phyloP scores from a whole-genome alignment of 192 early-diverging fungal genomes.

The Martensiomyces pterosporus region DNA sequence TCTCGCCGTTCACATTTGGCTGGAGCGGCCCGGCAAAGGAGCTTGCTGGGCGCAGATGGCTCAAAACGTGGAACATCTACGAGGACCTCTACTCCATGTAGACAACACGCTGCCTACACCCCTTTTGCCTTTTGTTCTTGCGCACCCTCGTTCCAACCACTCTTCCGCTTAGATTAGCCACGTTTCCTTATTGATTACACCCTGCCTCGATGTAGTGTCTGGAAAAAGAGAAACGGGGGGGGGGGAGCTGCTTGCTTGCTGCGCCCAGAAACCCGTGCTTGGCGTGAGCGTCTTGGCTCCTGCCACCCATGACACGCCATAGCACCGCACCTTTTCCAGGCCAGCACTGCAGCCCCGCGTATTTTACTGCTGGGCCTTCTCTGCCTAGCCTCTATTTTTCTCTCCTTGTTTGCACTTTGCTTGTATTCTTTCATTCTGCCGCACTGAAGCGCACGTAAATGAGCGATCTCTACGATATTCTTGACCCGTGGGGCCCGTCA shows the following conservation, averaged over 20 bases:
- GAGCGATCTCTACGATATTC: constrained; percentile 52
- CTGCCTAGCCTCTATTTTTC: constrained; percentile 2
- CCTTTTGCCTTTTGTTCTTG: background rate
- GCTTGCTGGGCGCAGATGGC: constrained; percentile 62
- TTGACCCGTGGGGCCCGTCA: constrained; percentile 47
- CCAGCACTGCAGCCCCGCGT: too few relatives aligned
- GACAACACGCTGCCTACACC: too few relatives aligned
- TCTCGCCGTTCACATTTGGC: constrained; percentile 79
- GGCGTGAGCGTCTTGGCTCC: too few relatives aligned
- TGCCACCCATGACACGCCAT: too few relatives aligned
- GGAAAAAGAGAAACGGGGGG: too few relatives aligned
- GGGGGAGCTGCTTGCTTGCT: too few relatives aligned
- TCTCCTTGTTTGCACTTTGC: background rate
- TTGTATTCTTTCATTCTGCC: background rate
- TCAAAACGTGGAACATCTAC: constrained; percentile 76
- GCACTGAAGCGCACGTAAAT: too few relatives aligned
- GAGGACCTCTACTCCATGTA: constrained; percentile 35
- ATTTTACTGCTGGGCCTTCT: background rate
- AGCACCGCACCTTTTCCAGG: too few relatives aligned
- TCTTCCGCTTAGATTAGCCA: too few relatives aligned
- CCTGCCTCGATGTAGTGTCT: too few relatives aligned
- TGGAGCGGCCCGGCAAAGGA: constrained; percentile 59
- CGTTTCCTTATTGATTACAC: too few relatives aligned
- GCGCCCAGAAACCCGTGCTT: too few relatives aligned
- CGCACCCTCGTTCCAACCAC: background rate